Base-by-base conservation (phyloP, 2,329 filamentous ascomycete genomes). In the Cladophialophora yegresii region DNA sequence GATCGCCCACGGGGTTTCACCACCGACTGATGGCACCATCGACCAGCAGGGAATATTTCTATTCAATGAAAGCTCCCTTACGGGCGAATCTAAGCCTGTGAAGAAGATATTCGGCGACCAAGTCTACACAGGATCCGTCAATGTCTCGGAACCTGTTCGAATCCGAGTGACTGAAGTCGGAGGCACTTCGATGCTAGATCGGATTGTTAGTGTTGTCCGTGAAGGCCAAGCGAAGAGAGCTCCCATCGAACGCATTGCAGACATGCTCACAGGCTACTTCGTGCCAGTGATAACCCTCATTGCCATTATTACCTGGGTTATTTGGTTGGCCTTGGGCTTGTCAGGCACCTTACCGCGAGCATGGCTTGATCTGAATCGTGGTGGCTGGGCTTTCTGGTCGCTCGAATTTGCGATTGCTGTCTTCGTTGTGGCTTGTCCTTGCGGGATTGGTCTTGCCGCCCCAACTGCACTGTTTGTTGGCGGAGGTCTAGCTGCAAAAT, bases 51-150 rank as follows among this genome's bases (percentile, higher is more conserved):
- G 85, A 3, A 82, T 86, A 56, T 86, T 85, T 51, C 83, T 81
- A 56, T 96, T 97, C 72, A 92, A 97, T 73, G 93, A 98, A 75
- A 93, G 92, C 10, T 96, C 92, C 66, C 81, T 98, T 65, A 97
- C 93, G 0, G 81, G 81, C 63, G 81, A 83, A 72, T 81, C 81
- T 0, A 77, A 73, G 58, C 79, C 79, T 9, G 79, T 81, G 22
- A 74, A 72, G 53, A 83, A 82, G 70, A 64, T 65, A 3, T 64
- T 64, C 0, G 78, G 75, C 2, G 80, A 82, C 53, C 72, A 75
- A 58, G 77, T 82, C 4, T 81, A 76, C 58, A 77, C 79, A 2
- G 80, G 80, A 4, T 80, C 80, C 30, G 77, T 82, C 56, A 82
- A 82, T 58, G 72, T 79, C 43, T 80, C 79, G 6, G 76, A 80